Evolutionary conservation across 2,329 filamentous ascomycete species (phyloP), one percentile per base, ranked within the genome.

Genomic region (Calycina herbarum): DNA sequence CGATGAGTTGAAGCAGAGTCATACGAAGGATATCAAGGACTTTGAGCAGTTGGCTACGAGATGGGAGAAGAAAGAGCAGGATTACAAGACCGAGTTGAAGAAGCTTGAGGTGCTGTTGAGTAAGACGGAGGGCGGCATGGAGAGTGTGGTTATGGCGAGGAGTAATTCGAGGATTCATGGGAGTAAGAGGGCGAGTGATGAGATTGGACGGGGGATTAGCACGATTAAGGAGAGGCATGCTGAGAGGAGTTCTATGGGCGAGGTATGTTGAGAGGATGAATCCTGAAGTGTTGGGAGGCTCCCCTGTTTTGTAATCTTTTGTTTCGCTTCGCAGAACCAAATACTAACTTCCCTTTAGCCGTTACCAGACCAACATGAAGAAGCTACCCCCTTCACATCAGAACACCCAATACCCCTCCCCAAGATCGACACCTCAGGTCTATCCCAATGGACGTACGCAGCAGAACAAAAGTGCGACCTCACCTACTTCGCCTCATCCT

Each of bases 11-110:
- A 73, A 72, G 33, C 58, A 68, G 40, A 66, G 54, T 15, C 71
- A 75, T 64, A 69, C 64, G 5, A 73, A 69, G 48, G 70, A 72
- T 51, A 71, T 73, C 31, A 66, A 72, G 33, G 72, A 73, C n/a
- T 73, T 73, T 58, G 70, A 72, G 31, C 66, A 38, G 8, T 62
- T 75, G 27, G 70, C 70, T n/a, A 67, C 65, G 29, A 58, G 69
- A 27, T 76, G 73, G 74, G 67, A 74, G 29, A 42, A 35, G 3
- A 74, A 73, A 48, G 74, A 76, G 61, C 61, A 60, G 15, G 70
- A 73, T 54, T 76, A 76, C 60, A 72, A 74, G 45, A 57, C 59
- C 3, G 75, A 76, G 48, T 57, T 76, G 13, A 75, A 74, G 67
- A 73, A 71, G 45, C 48, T 76, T 33, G 74, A 76, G 64, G 63